phyloP scores from a whole-genome alignment of 768 basidiomycete genomes.

The Dacryopinax primogenitus region DNA sequence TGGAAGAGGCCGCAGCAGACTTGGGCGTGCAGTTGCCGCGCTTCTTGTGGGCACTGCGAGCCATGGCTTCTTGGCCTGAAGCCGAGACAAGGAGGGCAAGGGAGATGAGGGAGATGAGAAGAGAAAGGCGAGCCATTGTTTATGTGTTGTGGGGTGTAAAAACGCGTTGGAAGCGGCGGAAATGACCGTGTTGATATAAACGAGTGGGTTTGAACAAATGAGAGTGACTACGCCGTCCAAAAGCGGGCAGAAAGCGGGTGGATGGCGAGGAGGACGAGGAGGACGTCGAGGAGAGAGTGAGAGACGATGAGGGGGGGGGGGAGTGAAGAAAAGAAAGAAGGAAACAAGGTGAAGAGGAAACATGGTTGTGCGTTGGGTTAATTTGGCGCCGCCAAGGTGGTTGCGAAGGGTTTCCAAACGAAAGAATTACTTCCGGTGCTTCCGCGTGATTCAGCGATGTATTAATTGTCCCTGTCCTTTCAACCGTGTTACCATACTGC shows the following conservation, averaged over 20 bases:
- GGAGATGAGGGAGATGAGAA: constrained; percentile 15
- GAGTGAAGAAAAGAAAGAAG: constrained; percentile 39
- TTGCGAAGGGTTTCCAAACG: constrained; percentile 6
- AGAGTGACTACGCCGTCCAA: background rate
- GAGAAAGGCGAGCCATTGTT: constrained; percentile 9
- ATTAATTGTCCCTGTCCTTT: too few species aligned
- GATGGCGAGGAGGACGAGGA: constrained; percentile 40
- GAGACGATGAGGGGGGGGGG: constrained; percentile 48
- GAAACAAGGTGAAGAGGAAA: background rate
- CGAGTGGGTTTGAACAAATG: background rate
- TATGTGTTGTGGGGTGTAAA: background rate
- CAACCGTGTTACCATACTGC: constrained; percentile 6
- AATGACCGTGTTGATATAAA: constrained; percentile 2
- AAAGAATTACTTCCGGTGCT: background rate
- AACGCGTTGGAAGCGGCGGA: background rate
- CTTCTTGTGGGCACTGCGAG: constrained; percentile 26
- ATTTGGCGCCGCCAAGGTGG: background rate
- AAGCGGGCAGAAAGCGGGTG: constrained; percentile 37
- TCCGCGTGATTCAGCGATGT: background rate
- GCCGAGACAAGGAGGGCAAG: constrained; percentile 20
- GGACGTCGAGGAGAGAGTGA: constrained; percentile 36
- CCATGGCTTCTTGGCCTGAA: constrained; percentile 33
- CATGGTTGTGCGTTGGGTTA: background rate
- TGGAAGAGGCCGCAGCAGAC: constrained; percentile 9
- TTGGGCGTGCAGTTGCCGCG: constrained; percentile 39